Evolutionary conservation across 2,329 filamentous ascomycete species (phyloP).

Genomic region (Whalleya microplaca): DNA sequence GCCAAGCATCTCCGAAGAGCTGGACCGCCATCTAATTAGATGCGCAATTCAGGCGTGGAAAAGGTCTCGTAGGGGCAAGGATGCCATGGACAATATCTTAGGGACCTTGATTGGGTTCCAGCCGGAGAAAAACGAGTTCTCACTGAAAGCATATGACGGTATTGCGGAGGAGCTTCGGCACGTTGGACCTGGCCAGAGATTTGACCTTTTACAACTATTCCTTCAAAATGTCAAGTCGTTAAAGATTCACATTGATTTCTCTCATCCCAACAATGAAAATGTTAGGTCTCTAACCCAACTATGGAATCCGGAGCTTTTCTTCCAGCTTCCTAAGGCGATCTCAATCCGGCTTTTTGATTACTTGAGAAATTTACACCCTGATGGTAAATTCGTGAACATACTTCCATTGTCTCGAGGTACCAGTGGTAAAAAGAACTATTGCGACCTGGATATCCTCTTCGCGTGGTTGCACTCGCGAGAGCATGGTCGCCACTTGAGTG

Average conservation of each 20-base stretch:
- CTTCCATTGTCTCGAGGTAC: too few species aligned
- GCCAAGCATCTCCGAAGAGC: neutral
- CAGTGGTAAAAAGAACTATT: too few species aligned
- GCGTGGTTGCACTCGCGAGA: slow-evolving; percentile 1
- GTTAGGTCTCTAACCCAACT: neutral
- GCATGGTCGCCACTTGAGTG: neutral
- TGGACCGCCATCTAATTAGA: neutral
- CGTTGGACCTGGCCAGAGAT: slow-evolving; percentile 1
- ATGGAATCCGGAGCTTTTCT: slow-evolving; percentile 10
- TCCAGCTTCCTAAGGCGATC: slow-evolving; percentile 4
- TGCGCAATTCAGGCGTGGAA: slow-evolving; percentile 14
- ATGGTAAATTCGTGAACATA: slow-evolving; percentile 4
- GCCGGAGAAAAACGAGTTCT: neutral
- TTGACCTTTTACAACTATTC: slow-evolving; percentile 6
- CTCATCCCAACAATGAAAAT: neutral
- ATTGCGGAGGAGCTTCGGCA: slow-evolving; percentile 1
- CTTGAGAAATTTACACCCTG: neutral
- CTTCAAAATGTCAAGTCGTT: neutral
- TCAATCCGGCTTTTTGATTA: slow-evolving; percentile 6
- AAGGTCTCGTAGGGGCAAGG: neutral
- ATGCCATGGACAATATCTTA: neutral
- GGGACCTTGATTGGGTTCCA: neutral
- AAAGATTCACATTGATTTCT: slow-evolving; percentile 1
- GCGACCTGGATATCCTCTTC: slow-evolving; percentile 4
- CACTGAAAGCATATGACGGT: neutral